phyloP scores from a whole-genome alignment of 805 yeast species.

The Hanseniaspora pseudoguilliermondii region DNA sequence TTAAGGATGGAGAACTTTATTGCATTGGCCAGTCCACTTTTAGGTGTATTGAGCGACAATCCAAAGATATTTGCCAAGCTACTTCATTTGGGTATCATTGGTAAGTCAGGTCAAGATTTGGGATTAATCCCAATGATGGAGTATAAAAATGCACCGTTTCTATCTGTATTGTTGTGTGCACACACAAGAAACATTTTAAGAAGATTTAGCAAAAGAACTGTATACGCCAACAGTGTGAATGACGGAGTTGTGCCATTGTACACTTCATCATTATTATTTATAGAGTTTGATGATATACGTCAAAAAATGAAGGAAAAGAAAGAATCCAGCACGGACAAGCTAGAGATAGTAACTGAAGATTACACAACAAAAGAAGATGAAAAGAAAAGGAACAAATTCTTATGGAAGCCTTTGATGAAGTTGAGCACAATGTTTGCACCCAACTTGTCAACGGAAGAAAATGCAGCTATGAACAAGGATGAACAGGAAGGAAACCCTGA shows the following conservation, averaged over 20 bases:
- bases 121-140: constrained; percentile 43
- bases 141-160: constrained; percentile 12
- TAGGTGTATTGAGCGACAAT: constrained; percentile 67
- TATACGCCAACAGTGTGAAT: constrained; percentile 62
- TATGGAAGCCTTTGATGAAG: constrained; percentile 34
- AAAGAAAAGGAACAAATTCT: constrained; percentile 16
- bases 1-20: constrained; percentile 57
- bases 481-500: constrained; percentile 13
- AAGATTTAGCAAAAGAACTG: constrained; percentile 48
- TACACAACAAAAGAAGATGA: not conserved
- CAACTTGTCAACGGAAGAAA: constrained; percentile 18
- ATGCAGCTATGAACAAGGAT: not conserved
- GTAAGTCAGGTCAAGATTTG: constrained; percentile 69
- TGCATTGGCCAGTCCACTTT: constrained; percentile 59
- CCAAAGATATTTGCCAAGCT: constrained; percentile 63
- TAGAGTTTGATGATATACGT: constrained; percentile 47
- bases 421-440: constrained; percentile 35
- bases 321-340: constrained; percentile 19
- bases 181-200: constrained; percentile 49
- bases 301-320: constrained; percentile 17
- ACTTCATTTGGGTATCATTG: constrained; percentile 60
- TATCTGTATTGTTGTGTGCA: constrained; percentile 52
- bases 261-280: constrained; percentile 52
- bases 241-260: constrained; percentile 77
- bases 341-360: constrained; percentile 17